Conservation (phyloP, 495 filamentous ascomycete species). For the Penicillium macrosclerotiorum region DNA sequence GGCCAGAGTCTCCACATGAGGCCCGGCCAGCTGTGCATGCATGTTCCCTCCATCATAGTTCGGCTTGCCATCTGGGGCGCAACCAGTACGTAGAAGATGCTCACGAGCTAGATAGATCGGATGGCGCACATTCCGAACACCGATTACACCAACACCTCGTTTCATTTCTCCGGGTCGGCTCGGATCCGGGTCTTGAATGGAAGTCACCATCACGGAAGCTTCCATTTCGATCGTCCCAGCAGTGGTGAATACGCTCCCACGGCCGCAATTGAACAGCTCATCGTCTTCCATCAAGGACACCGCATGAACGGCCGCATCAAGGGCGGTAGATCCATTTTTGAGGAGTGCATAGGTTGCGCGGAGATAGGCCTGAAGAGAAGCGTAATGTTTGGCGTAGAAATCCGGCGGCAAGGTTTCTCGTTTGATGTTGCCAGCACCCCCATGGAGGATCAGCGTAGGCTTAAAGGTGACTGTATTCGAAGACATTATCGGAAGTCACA, state of each 20-base stretch:
- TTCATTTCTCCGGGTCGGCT: slow-evolving; percentile 55
- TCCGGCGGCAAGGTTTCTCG: slow-evolving; percentile 62
- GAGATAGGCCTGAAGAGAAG: slow-evolving; percentile 64
- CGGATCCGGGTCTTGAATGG: slow-evolving; percentile 9
- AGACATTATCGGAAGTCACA: slow-evolving; percentile 8
- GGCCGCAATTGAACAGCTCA: slow-evolving; percentile 80
- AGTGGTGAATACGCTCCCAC: slow-evolving; percentile 82
- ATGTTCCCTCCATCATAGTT: slow-evolving; percentile 43
- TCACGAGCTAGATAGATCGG: slow-evolving; percentile 74
- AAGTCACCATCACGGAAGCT: slow-evolving; percentile 83
- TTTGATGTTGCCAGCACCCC: slow-evolving; percentile 80
- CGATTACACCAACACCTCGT: slow-evolving; percentile 72
- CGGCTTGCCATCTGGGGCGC: slow-evolving; percentile 28
- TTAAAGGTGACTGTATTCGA: slow-evolving; percentile 31
- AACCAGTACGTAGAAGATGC: slow-evolving; percentile 60
- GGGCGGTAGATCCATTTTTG: slow-evolving; percentile 47
- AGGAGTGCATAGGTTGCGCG: slow-evolving; percentile 44
- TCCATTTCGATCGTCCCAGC: slow-evolving; percentile 84
- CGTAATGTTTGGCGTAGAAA: slow-evolving; percentile 57
- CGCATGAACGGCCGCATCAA: slow-evolving; percentile 73
- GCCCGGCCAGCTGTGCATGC: slow-evolving; percentile 68
- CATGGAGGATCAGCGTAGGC: slow-evolving; percentile 80
- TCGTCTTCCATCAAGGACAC: slow-evolving; percentile 77
- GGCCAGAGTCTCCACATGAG: slow-evolving; percentile 65
- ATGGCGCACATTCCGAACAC: slow-evolving; percentile 70